Evolutionary conservation across 2,329 filamentous ascomycete species (phyloP).

Genomic region (Alternaria gaisen): DNA sequence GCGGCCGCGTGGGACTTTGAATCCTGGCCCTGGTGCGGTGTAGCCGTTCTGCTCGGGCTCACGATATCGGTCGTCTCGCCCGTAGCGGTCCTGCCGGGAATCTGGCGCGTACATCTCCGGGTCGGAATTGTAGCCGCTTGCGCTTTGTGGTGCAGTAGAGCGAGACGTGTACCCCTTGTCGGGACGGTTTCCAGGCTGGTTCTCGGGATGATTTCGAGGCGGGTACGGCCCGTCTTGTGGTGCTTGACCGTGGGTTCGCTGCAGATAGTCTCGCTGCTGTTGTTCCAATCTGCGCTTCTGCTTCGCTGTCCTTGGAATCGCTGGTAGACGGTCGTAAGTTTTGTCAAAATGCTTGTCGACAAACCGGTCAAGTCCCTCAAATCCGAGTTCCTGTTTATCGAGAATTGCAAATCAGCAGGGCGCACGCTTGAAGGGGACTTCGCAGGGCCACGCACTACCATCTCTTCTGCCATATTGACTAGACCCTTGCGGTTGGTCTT

Average conservation of each 20-base stretch:
- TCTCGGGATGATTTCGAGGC: not conserved
- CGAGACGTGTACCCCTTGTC: constrained; percentile 18
- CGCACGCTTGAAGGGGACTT: not conserved
- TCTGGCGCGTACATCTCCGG: constrained; percentile 32
- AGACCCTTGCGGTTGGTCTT: constrained; percentile 14
- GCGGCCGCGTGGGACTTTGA: constrained; percentile 23
- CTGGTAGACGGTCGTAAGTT: constrained; percentile 31
- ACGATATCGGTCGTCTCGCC: constrained; percentile 23
- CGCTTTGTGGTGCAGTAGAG: not conserved
- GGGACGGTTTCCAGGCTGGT: constrained; percentile 1
- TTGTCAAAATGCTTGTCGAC: constrained; percentile 44
- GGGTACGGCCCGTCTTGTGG: constrained; percentile 2
- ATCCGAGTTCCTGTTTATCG: constrained; percentile 44
- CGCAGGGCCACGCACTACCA: constrained; percentile 32
- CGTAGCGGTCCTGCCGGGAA: constrained; percentile 21
- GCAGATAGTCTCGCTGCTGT: constrained; percentile 6
- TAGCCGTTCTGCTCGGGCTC: constrained; percentile 29
- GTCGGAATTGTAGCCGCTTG: constrained; percentile 8
- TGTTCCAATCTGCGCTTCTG: constrained; percentile 22
- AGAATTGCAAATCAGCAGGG: constrained; percentile 20
- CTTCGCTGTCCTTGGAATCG: constrained; percentile 15
- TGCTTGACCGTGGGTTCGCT: not conserved
- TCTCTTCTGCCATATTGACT: constrained; percentile 34
- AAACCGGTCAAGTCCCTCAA: constrained; percentile 44
- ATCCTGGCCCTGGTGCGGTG: constrained; percentile 21